Evolutionary conservation across 2,329 filamentous ascomycete species (phyloP).

Genomic region (Xylaria sp.): DNA sequence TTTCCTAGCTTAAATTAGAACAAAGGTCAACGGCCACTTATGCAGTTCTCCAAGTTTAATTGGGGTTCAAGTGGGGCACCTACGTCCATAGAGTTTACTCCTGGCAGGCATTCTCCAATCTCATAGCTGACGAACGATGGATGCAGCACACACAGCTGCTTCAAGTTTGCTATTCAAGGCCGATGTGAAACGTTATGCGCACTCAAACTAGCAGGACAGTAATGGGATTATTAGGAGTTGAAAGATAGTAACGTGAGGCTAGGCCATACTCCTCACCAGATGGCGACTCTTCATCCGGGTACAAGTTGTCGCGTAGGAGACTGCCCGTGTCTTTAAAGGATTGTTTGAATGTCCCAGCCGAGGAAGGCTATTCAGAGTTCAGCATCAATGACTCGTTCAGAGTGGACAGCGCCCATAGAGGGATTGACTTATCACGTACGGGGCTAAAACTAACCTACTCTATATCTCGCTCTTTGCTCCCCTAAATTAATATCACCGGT

Average conservation of each 20-base stretch:
- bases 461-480: conserved; percentile 10
- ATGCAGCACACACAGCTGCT: neutral
- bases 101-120: no score
- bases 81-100: neutral
- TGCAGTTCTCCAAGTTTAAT: neutral
- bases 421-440: neutral
- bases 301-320: neutral
- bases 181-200: neutral
- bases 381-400: neutral
- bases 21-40: neutral
- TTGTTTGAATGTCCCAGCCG: neutral
- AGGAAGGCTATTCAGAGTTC: neutral
- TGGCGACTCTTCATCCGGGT: neutral
- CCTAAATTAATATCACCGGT: conserved; percentile 29
- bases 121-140: neutral
- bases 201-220: neutral
- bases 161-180: no score
- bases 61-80: neutral
- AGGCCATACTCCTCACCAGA: neutral
- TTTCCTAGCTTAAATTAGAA: neutral
- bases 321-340: neutral
- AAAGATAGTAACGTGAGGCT: neutral
- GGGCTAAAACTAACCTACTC: neutral
- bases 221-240: neutral
- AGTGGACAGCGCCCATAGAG: neutral